Conservation (phyloP, 352 stramenopile genomes). For the Pythium pectinolyticum region DNA sequence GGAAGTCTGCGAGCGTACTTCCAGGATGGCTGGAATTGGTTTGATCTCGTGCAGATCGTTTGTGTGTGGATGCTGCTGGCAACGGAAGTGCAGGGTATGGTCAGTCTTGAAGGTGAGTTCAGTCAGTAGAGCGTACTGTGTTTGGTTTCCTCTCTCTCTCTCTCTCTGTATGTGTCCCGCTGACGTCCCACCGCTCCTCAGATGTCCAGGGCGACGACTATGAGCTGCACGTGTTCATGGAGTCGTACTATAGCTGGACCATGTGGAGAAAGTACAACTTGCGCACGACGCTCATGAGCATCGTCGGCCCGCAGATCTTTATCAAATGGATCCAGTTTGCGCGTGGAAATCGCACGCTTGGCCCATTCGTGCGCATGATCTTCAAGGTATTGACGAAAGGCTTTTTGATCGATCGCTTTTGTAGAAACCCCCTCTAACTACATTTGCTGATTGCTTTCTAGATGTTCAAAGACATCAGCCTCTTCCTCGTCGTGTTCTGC, state of each 20-base stretch:
- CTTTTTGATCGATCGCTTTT: neutral
- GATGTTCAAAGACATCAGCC: slow-evolving; percentile 81
- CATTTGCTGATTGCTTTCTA: slow-evolving; percentile 15
- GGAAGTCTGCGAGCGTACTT: slow-evolving; percentile 63
- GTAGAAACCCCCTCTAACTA: neutral
- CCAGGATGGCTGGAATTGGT: slow-evolving; percentile 76
- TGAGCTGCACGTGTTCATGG: slow-evolving; percentile 51
- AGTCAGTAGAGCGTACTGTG: neutral
- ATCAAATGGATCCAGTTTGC: slow-evolving; percentile 84
- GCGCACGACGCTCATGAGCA: slow-evolving; percentile 75
- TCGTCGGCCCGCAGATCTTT: slow-evolving; percentile 76
- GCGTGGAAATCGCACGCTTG: slow-evolving; percentile 59
- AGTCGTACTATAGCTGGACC: slow-evolving; percentile 56
- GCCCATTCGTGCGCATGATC: slow-evolving; percentile 84
- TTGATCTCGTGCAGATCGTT: slow-evolving; percentile 68
- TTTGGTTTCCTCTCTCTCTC: neutral
- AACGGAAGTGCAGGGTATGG: slow-evolving; percentile 49
- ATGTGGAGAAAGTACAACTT: slow-evolving; percentile 70
- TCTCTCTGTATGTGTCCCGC: neutral
- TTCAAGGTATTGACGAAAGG: slow-evolving; percentile 62
- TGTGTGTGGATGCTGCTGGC: slow-evolving; percentile 68
- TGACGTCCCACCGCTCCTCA: neutral
- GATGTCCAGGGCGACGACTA: slow-evolving; percentile 38
- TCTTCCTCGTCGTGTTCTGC: slow-evolving; percentile 76
- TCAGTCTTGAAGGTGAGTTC: slow-evolving; percentile 32